Base-by-base conservation (phyloP, 306 rosid species). In the Datisca glomerata region DNA sequence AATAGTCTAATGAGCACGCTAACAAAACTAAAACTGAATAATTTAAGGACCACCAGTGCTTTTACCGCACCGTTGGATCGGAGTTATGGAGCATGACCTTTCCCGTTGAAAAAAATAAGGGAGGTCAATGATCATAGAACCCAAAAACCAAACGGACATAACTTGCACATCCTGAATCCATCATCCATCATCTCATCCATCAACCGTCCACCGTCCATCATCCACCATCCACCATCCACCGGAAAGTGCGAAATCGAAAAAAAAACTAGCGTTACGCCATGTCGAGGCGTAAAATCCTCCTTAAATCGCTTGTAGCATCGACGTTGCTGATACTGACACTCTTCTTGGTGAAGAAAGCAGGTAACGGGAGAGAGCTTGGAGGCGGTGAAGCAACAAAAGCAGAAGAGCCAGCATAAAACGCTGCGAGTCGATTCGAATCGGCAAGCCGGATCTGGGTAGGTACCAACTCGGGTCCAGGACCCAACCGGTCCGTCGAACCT, bases 21-120 rank as follows among this genome's bases (percentile, higher is more conserved):
- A n/a, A n/a, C n/a, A n/a, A n/a, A n/a, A n/a, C n/a, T n/a, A n/a
- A n/a, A n/a, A n/a, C n/a, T n/a, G n/a, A n/a, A n/a, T n/a, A n/a
- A n/a, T n/a, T n/a, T n/a, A n/a, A n/a, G n/a, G n/a, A n/a, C n/a
- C n/a, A n/a, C n/a, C n/a, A n/a, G n/a, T n/a, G n/a, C n/a, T n/a
- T n/a, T 39, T 39, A 14, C 18, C 9, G 18, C 2, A 28, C 7
- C 16, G 37, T 38, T 41, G 23, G 45, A 35, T 33, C 47, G 69
- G 24, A n/a, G 55, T 60, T 12, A 2, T 1, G 21, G 49, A 14
- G n/a, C 9, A 47, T 41, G 56, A 22, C 32, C 17, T 45, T 41
- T 66, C 78, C 67, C 62, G 57, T 60, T 37, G 75, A 73, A 69
- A 79, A 79, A 63, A 66, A 71, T 65, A 56, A 75, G 56, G 64